A percentile compares a stretch with the other conserved stretches of the same genome.
Conservation (phyloP, 305 asterid species). For the Fraxinus paxiana region DNA sequence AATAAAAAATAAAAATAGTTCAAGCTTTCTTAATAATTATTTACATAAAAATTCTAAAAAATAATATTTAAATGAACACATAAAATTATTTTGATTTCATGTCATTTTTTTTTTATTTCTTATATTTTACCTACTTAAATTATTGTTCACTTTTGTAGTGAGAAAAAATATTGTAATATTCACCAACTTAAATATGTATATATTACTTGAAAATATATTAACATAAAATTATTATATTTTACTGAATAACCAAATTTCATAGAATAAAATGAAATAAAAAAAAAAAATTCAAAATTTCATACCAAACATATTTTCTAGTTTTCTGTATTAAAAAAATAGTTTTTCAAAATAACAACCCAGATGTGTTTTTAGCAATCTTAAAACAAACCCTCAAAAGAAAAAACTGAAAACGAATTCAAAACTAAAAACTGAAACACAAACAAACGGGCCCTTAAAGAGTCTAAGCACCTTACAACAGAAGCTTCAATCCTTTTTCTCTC, state of each 20-base stretch:
- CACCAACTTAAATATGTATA: no score
- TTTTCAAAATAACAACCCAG: neutral
- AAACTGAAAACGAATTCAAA: no score
- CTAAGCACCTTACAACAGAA: constrained; percentile 48
- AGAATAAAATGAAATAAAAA: neutral
- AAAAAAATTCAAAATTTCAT: neutral
- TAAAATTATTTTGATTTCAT: neutral
- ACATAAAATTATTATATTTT: no score
- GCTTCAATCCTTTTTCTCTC: constrained; percentile 50
- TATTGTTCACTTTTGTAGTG: neutral
- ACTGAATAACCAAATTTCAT: neutral
- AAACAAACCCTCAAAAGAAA: no score
- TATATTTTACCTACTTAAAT: neutral
- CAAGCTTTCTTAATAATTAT: neutral
- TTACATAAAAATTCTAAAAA: no score
- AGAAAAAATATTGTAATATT: neutral
- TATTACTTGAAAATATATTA: neutral
- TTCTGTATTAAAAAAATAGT: neutral
- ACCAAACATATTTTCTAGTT: neutral
- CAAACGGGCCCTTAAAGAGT: neutral
- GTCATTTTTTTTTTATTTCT: neutral
- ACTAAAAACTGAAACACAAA: neutral
- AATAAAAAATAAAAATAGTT: no score
- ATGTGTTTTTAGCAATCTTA: neutral
- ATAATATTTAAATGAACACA: neutral